Conservation (phyloP, 2,329 filamentous ascomycete species). For the Xylaria sp. region DNA sequence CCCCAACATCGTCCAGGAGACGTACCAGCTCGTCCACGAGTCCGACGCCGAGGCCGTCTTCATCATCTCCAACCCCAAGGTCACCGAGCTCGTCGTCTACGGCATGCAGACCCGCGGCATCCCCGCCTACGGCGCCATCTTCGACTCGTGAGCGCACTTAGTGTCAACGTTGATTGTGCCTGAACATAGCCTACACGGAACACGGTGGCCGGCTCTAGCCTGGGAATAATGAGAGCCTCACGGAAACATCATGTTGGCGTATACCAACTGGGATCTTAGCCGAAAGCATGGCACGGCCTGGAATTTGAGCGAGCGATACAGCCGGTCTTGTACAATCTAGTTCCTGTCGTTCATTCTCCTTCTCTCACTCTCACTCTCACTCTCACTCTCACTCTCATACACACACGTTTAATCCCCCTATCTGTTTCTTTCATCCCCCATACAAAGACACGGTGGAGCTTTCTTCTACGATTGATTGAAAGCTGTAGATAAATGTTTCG, state of each 20-base stretch:
- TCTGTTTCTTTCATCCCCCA: conserved; percentile 12
- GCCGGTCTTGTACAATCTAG: conserved; percentile 17
- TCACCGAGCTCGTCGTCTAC: conserved; percentile 72
- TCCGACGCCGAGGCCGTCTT: conserved; percentile 70
- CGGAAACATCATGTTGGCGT: conserved; percentile 15
- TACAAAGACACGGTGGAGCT: conserved; percentile 13
- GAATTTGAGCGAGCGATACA: conserved; percentile 12
- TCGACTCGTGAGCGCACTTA: conserved; percentile 59
- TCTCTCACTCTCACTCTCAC: conserved; percentile 1
- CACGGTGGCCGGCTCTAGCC: background rate
- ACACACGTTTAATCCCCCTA: conserved; percentile 2
- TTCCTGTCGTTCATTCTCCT: conserved; percentile 21
- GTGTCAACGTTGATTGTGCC: too few relatives aligned
- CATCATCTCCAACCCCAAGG: conserved; percentile 70
- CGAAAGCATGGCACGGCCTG: conserved; percentile 17
- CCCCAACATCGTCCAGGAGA: conserved; percentile 56
- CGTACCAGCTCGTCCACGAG: conserved; percentile 57
- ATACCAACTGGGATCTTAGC: conserved; percentile 18
- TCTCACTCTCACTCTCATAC: conserved; percentile 11
- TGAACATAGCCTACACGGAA: conserved; percentile 3
- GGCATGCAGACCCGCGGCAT: conserved; percentile 68
- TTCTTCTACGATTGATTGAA: conserved; percentile 7
- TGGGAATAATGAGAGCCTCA: background rate
- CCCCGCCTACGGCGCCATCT: conserved; percentile 74
- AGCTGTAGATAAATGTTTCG: conserved; percentile 23